Evolutionary conservation across 345 rosid genomes (phyloP), one percentile per base, ranked within the genome.

Genomic region (Dipteronia sinensis): DNA sequence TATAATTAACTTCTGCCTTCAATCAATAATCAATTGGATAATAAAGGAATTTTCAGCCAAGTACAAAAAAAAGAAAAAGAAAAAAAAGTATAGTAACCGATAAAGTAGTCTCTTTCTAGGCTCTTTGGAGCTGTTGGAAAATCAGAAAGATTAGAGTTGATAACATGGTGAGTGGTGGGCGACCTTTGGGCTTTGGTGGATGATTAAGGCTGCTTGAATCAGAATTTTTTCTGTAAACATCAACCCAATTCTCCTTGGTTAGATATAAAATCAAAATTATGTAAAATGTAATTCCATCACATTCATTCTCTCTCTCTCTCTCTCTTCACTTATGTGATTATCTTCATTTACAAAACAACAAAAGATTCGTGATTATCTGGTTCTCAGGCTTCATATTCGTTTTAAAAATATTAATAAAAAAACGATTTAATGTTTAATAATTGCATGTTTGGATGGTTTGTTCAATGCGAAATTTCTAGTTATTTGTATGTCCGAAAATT

Each of bases 181-280:
- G 38, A 34, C 38, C 38, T 34, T 19, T 75, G 83, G 74, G 6
- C 38, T 34, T 19, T 75, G 83, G 74, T 63, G 79, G 64, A 85
- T 80, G 0, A 81, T 3, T 1, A 88, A 72, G 22, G 86, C 87
- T 67, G 83, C 82, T 69, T 79, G 53, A 15, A 82, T 83, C 0
- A 85, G 84, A 80, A 85, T 77, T 76, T 82, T 82, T 17, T 87
- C 87, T 0, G 85, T 85, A 85, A 74, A 25, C 88, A 34, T 34
- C 38, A 34, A 34, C 38, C 4, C 6, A 34, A 80, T 51, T 11
- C 69, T 1, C 69, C 86, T 58, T 58, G 66, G 49, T 78, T 80
- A 2, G 49, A 68, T 44, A 20, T 49, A 29, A 55, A 83, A 1
- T 82, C 82, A 34, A 85, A 85, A 40, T 46, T 8, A 19, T 83